Evolutionary conservation across 2,329 filamentous ascomycete genomes (phyloP).

Genomic region (Claviceps citrina): DNA sequence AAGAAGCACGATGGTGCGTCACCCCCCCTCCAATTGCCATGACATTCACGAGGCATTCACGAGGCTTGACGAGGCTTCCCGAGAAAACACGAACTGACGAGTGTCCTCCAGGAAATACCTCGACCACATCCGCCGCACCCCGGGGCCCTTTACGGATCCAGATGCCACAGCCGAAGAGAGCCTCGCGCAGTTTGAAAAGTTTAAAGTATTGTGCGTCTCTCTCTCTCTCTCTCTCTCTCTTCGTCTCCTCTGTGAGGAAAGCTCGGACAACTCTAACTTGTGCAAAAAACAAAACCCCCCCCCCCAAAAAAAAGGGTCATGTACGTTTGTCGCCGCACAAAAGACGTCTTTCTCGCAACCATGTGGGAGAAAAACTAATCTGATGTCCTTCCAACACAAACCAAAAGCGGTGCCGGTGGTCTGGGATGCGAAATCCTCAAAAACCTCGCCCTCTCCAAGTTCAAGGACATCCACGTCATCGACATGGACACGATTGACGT

Average conservation of each 20-base stretch:
- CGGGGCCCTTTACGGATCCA: conserved; percentile 68
- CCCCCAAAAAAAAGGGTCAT: conserved; percentile 31
- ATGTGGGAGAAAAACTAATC: conserved; percentile 2
- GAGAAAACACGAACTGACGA: background rate
- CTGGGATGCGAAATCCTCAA: conserved; percentile 94
- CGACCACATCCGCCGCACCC: conserved; percentile 59
- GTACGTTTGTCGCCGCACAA: conserved; percentile 19
- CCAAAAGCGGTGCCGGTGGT: conserved; percentile 68
- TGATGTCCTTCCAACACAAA: background rate
- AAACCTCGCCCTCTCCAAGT: conserved; percentile 85
- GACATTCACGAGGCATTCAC: too few species aligned
- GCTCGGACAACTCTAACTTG: background rate
- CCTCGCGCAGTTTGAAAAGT: conserved; percentile 43
- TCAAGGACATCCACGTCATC: conserved; percentile 95
- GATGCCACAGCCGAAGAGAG: conserved; percentile 37
- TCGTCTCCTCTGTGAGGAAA: too few species aligned
- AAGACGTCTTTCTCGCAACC: too few species aligned
- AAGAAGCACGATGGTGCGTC: conserved; percentile 22
- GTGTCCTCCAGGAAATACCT: conserved; percentile 56
- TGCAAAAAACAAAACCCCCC: background rate
- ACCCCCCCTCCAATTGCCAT: too few species aligned
- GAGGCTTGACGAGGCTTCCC: too few species aligned
- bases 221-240: too few species aligned
- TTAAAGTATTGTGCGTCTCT: conserved; percentile 64
- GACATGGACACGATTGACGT: conserved; percentile 99